These are phyloP conservation scores for Helicocarpus griseus DNA, from an alignment of 2,329 filamentous ascomycete species.

Conservation along the genomic window DNA sequence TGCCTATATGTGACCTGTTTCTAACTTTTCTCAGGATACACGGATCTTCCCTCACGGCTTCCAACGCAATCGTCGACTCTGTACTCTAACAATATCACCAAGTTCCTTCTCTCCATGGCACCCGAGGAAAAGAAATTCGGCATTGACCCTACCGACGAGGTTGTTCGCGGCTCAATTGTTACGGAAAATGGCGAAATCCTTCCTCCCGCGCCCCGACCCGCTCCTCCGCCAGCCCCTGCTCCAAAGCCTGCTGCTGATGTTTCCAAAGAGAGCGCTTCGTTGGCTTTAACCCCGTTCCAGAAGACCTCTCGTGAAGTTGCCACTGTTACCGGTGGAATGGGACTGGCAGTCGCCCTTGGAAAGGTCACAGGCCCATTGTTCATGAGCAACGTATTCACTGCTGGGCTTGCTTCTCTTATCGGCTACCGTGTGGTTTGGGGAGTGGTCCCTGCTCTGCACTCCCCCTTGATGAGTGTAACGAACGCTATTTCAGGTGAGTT, in stretches of 20 bases:
- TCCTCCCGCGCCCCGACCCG: slow-evolving; percentile 62
- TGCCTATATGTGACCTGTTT: background rate
- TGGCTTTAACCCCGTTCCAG: slow-evolving; percentile 72
- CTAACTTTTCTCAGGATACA: slow-evolving; percentile 52
- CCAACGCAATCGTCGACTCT: slow-evolving; percentile 83
- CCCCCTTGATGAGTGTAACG: slow-evolving; percentile 83
- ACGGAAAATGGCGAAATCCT: slow-evolving; percentile 68
- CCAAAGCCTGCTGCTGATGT: slow-evolving; percentile 29
- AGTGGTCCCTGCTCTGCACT: slow-evolving; percentile 72
- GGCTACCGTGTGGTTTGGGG: slow-evolving; percentile 87
- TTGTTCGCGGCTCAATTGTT: slow-evolving; percentile 75
- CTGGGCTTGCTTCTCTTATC: slow-evolving; percentile 72
- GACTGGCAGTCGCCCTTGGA: slow-evolving; percentile 61
- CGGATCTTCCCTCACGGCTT: slow-evolving; percentile 74
- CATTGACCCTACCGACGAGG: slow-evolving; percentile 72
- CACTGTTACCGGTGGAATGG: slow-evolving; percentile 67
- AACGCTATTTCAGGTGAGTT: slow-evolving; percentile 76
- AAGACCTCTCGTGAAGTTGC: slow-evolving; percentile 67
- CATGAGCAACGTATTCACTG: slow-evolving; percentile 81
- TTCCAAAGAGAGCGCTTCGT: slow-evolving; percentile 45
- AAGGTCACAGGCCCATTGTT: slow-evolving; percentile 74
- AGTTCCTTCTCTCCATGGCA: slow-evolving; percentile 72
- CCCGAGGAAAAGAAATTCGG: slow-evolving; percentile 71
- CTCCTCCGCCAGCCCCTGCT: slow-evolving; percentile 43
- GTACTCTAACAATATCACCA: slow-evolving; percentile 90